These are phyloP conservation scores for Astragalus glycyphyllos DNA, from an alignment of 306 rosid genomes.

Conservation along the genomic window DNA sequence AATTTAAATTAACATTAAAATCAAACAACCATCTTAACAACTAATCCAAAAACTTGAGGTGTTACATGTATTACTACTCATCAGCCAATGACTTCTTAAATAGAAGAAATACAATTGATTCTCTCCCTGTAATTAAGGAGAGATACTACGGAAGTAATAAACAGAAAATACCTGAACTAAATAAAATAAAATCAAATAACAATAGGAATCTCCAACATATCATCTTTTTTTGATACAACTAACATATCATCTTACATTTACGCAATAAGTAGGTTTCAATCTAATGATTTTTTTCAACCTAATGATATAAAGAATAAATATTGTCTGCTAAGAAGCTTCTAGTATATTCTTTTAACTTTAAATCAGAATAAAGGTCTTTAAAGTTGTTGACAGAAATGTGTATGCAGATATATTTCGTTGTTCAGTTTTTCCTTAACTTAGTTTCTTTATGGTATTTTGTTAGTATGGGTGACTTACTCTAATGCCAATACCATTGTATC, in stretches of 20 bases:
- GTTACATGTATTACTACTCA: no score
- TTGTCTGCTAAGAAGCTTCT: slow-evolving; percentile 1
- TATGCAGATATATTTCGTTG: background rate
- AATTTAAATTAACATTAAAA: no score
- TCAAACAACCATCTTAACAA: no score
- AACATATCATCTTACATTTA: slow-evolving; percentile 5
- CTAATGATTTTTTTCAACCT: background rate
- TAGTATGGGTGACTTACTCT: slow-evolving; percentile 7
- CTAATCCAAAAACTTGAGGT: no score
- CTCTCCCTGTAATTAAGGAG: no score
- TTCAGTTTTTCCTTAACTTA: background rate
- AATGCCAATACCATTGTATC: slow-evolving; percentile 30
- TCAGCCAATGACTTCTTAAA: no score
- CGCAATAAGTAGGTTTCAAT: slow-evolving; percentile 14
- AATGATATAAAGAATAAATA: background rate
- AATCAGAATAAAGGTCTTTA: background rate
- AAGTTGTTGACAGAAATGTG: slow-evolving; percentile 9
- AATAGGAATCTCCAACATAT: background rate
- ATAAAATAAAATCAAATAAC: no score
- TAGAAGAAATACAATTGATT: no score
- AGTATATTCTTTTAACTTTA: slow-evolving; percentile 8
- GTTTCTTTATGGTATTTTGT: background rate
- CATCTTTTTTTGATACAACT: no score
- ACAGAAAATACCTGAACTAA: no score
- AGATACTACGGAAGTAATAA: no score